A percentile compares a stretch with the other conserved stretches of the same genome.
Evolutionary conservation across 2,329 filamentous ascomycete species (phyloP).

Genomic region (Xylariales sp.): DNA sequence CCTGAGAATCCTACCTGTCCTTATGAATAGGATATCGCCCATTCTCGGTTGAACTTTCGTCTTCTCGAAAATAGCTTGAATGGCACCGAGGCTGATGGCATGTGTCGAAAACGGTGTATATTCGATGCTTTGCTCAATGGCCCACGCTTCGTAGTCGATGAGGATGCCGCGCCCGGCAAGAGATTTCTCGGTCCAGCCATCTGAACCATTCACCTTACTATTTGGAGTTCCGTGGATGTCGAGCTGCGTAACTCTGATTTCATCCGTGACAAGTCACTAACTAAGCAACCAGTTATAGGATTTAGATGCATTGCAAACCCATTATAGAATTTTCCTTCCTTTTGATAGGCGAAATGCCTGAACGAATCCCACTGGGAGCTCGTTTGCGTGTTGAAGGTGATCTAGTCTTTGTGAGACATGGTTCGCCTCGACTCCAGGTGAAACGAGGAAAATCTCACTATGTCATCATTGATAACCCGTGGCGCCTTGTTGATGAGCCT

Average conservation of each 20-base stretch:
- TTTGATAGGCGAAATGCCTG: neutral
- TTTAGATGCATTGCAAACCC: neutral
- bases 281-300: neutral
- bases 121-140: slow-evolving; percentile 25
- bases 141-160: slow-evolving; percentile 32
- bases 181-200: neutral
- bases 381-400: neutral
- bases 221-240: no score
- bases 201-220: no score
- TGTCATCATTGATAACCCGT: no score
- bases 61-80: neutral
- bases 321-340: neutral
- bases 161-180: slow-evolving; percentile 34
- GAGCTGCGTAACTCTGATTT: no score
- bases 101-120: slow-evolving; percentile 11
- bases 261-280: no score
- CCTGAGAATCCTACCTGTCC: neutral
- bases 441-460: no score
- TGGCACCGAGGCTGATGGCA: neutral
- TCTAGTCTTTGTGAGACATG: neutral
- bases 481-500: neutral
- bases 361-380: neutral
- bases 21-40: neutral
- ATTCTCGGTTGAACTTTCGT: neutral
- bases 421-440: neutral